Base-by-base conservation (phyloP, 495 filamentous ascomycete species). In the Podospora conica region DNA sequence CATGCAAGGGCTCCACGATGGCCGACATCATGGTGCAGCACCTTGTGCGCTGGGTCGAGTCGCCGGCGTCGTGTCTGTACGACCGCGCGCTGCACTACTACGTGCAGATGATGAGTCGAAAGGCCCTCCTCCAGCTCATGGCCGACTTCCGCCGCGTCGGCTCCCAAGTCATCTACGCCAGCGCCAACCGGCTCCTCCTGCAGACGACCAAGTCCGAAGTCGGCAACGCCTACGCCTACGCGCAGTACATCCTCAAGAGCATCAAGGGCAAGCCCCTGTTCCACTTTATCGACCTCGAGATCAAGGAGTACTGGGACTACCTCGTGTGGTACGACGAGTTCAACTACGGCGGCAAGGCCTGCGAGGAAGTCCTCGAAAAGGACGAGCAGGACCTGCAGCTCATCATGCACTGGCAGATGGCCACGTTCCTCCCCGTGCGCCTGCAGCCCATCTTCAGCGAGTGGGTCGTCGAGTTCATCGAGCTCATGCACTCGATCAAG, bases 271-370 rank as follows among this genome's bases (percentile, higher is more conserved):
- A 97, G 71, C 93, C 95, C 0, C 84, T 96, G 0, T 99, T 99
- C 81, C 90, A 96, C 74, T 99, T 99, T 77, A 88, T 99, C 58
- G 96, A 99, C 69, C 83, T 99, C 10, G 91, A 97, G 69, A 96
- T 99, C 74, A 96, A 93, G 70, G 95, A 99, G 75, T 99, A 98
- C 75, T 99, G 95, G 95, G 95, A 99, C 73, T 98, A 97, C 75
- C 87, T 99, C 0, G 88, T 96, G n/a, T 99, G 95, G 95, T 97
- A 97, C 67, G 95, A 99, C 75, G 93, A 96, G 77, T 95, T 93
- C 80, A 99, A 99, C 77, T 97, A 97, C 74, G 95, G 95, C 61
- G 95, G 95, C 63, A 96, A 95, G 72, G 96, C 91, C 3, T 95
- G 90, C 72, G 84, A 86, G 29, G 85, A 95, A 69, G 91, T 97